Percentiles rank a stretch among this genome's conserved stretches.
These are phyloP conservation scores for Letharia lupina DNA, from an alignment of 495 filamentous ascomycete genomes.

Conservation along the genomic window DNA sequence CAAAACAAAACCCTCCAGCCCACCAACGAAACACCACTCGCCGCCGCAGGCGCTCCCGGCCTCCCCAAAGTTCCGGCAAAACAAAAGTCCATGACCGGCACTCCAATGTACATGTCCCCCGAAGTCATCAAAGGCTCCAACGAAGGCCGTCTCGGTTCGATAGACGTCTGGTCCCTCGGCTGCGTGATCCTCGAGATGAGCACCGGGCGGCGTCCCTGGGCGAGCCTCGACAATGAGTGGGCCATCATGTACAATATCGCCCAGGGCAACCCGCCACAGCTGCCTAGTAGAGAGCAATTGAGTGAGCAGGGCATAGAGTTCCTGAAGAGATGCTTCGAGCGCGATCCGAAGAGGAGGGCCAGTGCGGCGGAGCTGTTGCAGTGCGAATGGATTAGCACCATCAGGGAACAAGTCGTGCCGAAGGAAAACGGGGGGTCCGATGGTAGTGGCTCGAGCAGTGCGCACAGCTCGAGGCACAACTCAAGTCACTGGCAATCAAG, in stretches of 20 bases:
- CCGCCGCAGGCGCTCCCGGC: slow-evolving; percentile 36
- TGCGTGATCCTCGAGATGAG: slow-evolving; percentile 98
- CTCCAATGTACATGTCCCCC: slow-evolving; percentile 99
- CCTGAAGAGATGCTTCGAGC: slow-evolving; percentile 74
- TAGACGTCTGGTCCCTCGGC: slow-evolving; percentile 94
- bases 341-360: slow-evolving; percentile 69
- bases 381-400: slow-evolving; percentile 85
- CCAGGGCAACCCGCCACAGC: slow-evolving; percentile 81
- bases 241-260: slow-evolving; percentile 99
- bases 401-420: slow-evolving; percentile 49
- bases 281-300: slow-evolving; percentile 76
- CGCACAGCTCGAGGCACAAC: slow-evolving; percentile 14
- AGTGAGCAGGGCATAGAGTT: slow-evolving; percentile 81
- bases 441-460: slow-evolving; percentile 9
- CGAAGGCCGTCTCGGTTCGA: slow-evolving; percentile 66
- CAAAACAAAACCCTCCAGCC: slow-evolving; percentile 80
- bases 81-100: slow-evolving; percentile 91
- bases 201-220: slow-evolving; percentile 90
- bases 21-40: slow-evolving; percentile 34
- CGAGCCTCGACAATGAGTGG: slow-evolving; percentile 97
- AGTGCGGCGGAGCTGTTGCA: slow-evolving; percentile 85
- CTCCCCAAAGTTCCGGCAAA: slow-evolving; percentile 42
- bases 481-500: slow-evolving; percentile 12
- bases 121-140: slow-evolving; percentile 90
- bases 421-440: slow-evolving; percentile 31